Base-by-base conservation (phyloP, 768 basidiomycete species). In the Pulveroboletus ravenelii region DNA sequence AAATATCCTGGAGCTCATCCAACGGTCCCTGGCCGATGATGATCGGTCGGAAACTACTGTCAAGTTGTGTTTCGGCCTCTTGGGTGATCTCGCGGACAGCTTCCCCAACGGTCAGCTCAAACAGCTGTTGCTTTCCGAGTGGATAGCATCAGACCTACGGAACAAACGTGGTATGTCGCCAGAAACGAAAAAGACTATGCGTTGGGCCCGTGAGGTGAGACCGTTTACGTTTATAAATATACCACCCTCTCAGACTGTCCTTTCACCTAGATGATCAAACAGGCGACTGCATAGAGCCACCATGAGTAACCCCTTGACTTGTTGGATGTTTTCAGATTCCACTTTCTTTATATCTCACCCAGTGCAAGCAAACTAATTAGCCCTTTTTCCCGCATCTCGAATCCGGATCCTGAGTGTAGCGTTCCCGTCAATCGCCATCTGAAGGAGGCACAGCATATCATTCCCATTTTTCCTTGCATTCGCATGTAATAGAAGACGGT, bases 71-170 rank as follows among this genome's bases (percentile, higher is more conserved):
- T 84, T 89, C 54, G 96, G 95, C 36, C 78, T 98, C 8, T 72
- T 98, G 53, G 96, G 96, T 50, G 96, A 99, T 62, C 76, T 99
- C 17, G 93, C 93, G 1, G 91, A 94, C 62, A 78, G 82, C 30
- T 97, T 90, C 80, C 80, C 86, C 32, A 73, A 77, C 48, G 89
- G 89, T 27, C 78, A 91, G 63, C 77, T 97, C 60, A 90, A 90
- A 74, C 84, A 86, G 27, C 68, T 81, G 41, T 73, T 98, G 50
- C 77, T 93, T 40, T 71, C 80, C 36, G 84, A 85, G 32, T 96
- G 94, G 93, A 71, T 89, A 55, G 85, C 81, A 0, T 70, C 71
- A 18, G 82, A 90, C 56, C 71, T 94, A 59, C 80, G 89, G 55
- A 76, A 79, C 43, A 90, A 85, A 69, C 78, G 78, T 39, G 83